Conservation (phyloP, 257 asterid genomes). For the Petunia axillaris region DNA sequence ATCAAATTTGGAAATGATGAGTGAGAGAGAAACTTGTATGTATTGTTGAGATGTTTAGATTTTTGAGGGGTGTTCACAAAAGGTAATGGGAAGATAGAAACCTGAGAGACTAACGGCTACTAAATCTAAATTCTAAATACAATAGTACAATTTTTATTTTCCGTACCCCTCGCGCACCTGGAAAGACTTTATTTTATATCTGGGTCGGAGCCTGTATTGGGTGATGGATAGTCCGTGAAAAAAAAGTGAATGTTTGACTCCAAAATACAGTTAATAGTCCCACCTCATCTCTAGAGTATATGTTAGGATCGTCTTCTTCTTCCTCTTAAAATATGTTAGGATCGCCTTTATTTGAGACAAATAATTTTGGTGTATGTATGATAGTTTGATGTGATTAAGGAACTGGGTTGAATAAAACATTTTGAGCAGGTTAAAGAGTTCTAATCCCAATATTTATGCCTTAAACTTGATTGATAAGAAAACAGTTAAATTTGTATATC, state of each 20-base stretch:
- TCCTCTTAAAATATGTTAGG: no score
- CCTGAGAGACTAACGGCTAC: constrained; percentile 58
- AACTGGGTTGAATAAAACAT: no score
- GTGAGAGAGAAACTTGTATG: neutral
- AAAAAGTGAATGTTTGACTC: neutral
- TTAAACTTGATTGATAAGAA: no score
- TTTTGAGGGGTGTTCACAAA: neutral
- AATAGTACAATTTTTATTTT: constrained; percentile 30
- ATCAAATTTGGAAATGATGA: neutral
- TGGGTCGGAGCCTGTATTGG: neutral
- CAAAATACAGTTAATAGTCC: neutral
- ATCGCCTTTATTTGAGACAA: no score
- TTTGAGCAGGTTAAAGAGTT: no score
- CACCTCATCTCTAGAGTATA: neutral
- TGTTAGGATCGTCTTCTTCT: no score
- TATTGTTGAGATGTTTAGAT: neutral
- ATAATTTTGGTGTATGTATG: no score
- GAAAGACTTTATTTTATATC: neutral
- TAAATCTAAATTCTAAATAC: neutral
- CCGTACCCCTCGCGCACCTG: constrained; percentile 38
- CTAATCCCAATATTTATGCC: no score
- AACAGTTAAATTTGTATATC: no score
- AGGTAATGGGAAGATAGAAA: neutral
- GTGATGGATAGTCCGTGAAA: neutral
- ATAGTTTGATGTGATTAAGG: no score